These are phyloP conservation scores for Besnoitia besnoiti DNA, from an alignment of 169 alveolate species.

Conservation along the genomic window DNA sequence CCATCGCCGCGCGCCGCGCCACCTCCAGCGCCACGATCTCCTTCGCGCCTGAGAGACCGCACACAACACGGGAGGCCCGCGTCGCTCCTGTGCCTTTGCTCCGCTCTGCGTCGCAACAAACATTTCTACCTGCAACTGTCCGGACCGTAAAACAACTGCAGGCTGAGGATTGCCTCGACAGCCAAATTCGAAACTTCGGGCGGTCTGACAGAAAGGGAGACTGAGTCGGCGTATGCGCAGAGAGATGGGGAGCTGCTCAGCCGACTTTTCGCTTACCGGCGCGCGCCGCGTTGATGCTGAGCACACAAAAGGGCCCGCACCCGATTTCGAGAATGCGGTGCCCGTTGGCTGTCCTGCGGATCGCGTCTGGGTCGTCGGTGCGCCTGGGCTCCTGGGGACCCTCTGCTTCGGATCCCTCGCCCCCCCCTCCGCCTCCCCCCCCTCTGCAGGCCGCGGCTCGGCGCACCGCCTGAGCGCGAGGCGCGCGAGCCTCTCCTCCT, in stretches of 20 bases:
- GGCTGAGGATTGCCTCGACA: neutral
- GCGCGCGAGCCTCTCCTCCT: neutral
- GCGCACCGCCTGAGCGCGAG: neutral
- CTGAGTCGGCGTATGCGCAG: neutral
- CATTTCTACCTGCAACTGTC: no score
- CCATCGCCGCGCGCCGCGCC: slow-evolving; percentile 34
- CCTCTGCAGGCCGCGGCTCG: no score
- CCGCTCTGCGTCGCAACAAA: neutral
- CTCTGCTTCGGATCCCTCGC: no score
- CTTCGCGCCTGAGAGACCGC: slow-evolving; percentile 52
- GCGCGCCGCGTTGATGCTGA: slow-evolving; percentile 58
- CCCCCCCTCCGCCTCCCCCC: no score
- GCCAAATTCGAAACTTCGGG: neutral
- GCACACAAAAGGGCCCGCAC: slow-evolving; percentile 59
- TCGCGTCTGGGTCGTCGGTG: neutral
- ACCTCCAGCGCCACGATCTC: slow-evolving; percentile 54
- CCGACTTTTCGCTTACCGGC: slow-evolving; percentile 30
- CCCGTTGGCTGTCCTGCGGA: neutral
- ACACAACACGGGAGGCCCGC: neutral
- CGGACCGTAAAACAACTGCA: neutral
- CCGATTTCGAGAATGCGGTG: slow-evolving; percentile 56
- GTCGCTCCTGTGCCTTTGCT: neutral
- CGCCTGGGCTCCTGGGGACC: neutral
- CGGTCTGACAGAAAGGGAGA: neutral
- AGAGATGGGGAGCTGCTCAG: neutral